phyloP scores from a whole-genome alignment of 139 green algal species.

The Tetradesmus lagerheimii region DNA sequence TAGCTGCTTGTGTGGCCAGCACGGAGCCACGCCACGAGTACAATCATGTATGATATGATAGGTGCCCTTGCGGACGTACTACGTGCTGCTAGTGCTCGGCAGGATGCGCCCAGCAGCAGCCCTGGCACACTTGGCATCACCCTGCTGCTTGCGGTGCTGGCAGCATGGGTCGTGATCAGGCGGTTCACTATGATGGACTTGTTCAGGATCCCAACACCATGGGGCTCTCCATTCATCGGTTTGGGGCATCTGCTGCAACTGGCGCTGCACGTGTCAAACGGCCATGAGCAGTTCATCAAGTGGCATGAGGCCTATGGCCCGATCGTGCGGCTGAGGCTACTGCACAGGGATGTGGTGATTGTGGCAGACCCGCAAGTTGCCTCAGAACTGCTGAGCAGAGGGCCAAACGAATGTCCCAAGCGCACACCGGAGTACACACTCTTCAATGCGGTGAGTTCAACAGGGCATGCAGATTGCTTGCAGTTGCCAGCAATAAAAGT shows the following conservation, averaged over 20 bases:
- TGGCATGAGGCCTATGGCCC: conserved; percentile 31
- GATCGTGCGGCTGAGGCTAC: conserved; percentile 21
- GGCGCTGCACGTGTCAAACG: conserved; percentile 19
- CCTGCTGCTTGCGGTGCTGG: background rate
- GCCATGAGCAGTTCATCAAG: conserved; percentile 40
- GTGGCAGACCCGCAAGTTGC: conserved; percentile 41
- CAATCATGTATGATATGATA: background rate
- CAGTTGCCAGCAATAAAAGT: background rate
- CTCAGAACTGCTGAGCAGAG: conserved; percentile 6
- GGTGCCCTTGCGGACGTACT: background rate
- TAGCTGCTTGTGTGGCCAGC: background rate
- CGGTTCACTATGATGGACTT: conserved; percentile 10
- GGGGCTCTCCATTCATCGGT: conserved; percentile 10
- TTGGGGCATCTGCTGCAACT: conserved; percentile 31
- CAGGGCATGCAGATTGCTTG: too few relatives aligned
- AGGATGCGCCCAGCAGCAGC: background rate
- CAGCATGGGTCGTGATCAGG: background rate
- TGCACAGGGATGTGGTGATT: conserved; percentile 35
- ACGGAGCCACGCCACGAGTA: background rate
- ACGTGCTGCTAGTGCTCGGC: background rate
- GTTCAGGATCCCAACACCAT: conserved; percentile 23
- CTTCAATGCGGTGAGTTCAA: conserved; percentile 29
- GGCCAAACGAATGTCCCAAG: conserved; percentile 12
- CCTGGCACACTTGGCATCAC: background rate
- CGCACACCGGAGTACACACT: conserved; percentile 40